Percentiles rank a stretch among this genome's conserved stretches.
These are phyloP conservation scores for Jackrogersella multiformis DNA, from an alignment of 495 filamentous ascomycete genomes.

Conservation along the genomic window DNA sequence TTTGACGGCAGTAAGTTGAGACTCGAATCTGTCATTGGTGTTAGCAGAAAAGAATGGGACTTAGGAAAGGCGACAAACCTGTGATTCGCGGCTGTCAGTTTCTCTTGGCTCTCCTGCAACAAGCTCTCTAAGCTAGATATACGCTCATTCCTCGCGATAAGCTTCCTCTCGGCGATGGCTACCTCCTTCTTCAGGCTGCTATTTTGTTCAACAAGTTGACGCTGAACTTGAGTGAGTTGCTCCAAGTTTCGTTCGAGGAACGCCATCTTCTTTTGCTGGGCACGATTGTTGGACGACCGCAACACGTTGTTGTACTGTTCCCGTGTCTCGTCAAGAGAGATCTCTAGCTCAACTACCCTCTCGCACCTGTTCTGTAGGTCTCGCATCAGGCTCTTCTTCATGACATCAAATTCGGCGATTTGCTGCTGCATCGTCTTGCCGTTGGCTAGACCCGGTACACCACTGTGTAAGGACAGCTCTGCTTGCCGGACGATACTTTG, in stretches of 20 bases:
- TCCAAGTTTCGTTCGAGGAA: slow-evolving; percentile 98
- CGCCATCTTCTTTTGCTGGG: slow-evolving; percentile 99
- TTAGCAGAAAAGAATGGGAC: slow-evolving; percentile 23
- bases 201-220: slow-evolving; percentile 98
- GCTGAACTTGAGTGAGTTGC: slow-evolving; percentile 95
- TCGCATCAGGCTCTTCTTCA: slow-evolving; percentile 99
- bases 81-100: slow-evolving; percentile 93
- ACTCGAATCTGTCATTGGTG: slow-evolving; percentile 78
- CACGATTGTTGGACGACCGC: slow-evolving; percentile 92
- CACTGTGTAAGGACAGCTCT: slow-evolving; percentile 75
- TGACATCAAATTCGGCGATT: slow-evolving; percentile 96
- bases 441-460: slow-evolving; percentile 64
- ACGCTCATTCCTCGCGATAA: slow-evolving; percentile 94
- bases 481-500: slow-evolving; percentile 94
- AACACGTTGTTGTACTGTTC: slow-evolving; percentile 99
- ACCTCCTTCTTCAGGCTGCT: slow-evolving; percentile 97
- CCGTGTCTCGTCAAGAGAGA: slow-evolving; percentile 92
- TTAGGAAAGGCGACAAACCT: slow-evolving; percentile 67
- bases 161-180: slow-evolving; percentile 95
- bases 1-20: slow-evolving; percentile 95
- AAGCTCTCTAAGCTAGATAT: slow-evolving; percentile 91
- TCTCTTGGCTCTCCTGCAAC: slow-evolving; percentile 97
- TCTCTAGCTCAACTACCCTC: slow-evolving; percentile 96
- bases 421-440: slow-evolving; percentile 97
- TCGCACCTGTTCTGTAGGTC: slow-evolving; percentile 98